Percentiles rank a stretch among this genome's conserved stretches.
Evolutionary conservation across 73 alveolate species (phyloP).

Genomic region (Blepharisma japonicum): DNA sequence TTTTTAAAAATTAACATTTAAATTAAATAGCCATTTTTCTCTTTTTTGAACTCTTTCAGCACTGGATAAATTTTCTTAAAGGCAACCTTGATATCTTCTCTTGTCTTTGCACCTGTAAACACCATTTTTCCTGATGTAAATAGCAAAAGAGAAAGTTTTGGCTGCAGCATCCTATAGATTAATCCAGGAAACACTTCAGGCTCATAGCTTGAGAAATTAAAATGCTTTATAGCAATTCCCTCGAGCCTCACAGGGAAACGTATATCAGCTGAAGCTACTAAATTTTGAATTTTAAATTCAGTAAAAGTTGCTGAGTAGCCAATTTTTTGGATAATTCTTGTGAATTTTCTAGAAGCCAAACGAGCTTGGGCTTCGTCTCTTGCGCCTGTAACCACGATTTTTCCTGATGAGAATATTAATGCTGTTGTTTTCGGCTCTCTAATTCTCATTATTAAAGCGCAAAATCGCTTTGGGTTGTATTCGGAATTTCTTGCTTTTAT

Average conservation of each 20-base stretch:
- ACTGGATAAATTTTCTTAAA: slow-evolving; percentile 78
- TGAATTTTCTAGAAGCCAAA: slow-evolving; percentile 91
- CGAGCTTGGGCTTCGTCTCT: slow-evolving; percentile 88
- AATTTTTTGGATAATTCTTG: slow-evolving; percentile 81
- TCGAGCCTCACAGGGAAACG: slow-evolving; percentile 84
- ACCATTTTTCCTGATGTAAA: slow-evolving; percentile 96
- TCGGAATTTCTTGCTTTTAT: slow-evolving; percentile 91
- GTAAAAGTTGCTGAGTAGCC: slow-evolving; percentile 85
- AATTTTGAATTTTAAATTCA: slow-evolving; percentile 87
- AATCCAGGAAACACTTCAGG: slow-evolving; percentile 98
- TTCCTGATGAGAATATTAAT: slow-evolving; percentile 90
- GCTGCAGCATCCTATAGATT: slow-evolving; percentile 80
- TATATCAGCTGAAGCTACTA: slow-evolving; percentile 87
- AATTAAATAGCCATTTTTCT: neutral
- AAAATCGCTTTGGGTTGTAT: slow-evolving; percentile 96
- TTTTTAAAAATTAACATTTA: too few species aligned
- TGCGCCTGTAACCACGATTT: slow-evolving; percentile 98
- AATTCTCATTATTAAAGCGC: slow-evolving; percentile 98
- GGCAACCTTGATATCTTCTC: slow-evolving; percentile 79
- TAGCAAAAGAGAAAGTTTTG: slow-evolving; percentile 85
- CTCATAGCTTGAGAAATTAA: slow-evolving; percentile 74
- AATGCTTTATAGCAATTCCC: slow-evolving; percentile 56
- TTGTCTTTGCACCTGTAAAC: slow-evolving; percentile 94
- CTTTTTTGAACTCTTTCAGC: slow-evolving; percentile 65
- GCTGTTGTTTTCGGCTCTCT: slow-evolving; percentile 98